These are phyloP conservation scores for Nemophila menziesii DNA, from an alignment of 257 asterid genomes.

Conservation along the genomic window DNA sequence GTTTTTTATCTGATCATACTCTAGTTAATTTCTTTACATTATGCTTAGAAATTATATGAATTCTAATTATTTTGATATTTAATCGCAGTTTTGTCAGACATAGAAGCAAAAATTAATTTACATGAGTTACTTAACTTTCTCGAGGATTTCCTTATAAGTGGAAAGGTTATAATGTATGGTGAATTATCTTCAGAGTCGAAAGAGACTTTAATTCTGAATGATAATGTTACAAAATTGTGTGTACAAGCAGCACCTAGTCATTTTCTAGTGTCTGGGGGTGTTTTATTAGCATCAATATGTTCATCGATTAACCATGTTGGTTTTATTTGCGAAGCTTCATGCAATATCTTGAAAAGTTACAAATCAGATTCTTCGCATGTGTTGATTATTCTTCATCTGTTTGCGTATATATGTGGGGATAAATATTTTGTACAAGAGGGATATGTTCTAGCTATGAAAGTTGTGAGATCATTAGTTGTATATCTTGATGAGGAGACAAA, in stretches of 20 bases:
- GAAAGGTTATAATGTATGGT: conserved; percentile 32
- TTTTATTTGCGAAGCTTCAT: conserved; percentile 69
- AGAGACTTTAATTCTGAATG: conserved; percentile 28
- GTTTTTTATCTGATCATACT: conserved; percentile 20
- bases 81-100: conserved; percentile 54
- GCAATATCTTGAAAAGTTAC: conserved; percentile 39
- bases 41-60: conserved; percentile 1
- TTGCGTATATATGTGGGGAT: conserved; percentile 60
- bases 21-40: background rate
- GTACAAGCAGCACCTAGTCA: conserved; percentile 40
- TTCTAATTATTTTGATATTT: background rate
- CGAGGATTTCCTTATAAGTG: conserved; percentile 57
- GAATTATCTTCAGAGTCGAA: conserved; percentile 24
- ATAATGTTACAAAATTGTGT: conserved; percentile 24
- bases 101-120: conserved; percentile 32
- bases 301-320: conserved; percentile 52
- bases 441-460: conserved; percentile 40
- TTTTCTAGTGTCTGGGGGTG: conserved; percentile 47
- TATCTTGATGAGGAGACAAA: conserved; percentile 37
- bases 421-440: conserved; percentile 41
- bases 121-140: conserved; percentile 40
- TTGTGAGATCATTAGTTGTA: conserved; percentile 59
- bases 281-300: conserved; percentile 65
- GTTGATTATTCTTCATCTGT: conserved; percentile 60
- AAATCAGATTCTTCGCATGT: conserved; percentile 24